Evolutionary conservation across 2,329 filamentous ascomycete species (phyloP), one percentile per base, ranked within the genome.

Genomic region (Aspergillus flavus): DNA sequence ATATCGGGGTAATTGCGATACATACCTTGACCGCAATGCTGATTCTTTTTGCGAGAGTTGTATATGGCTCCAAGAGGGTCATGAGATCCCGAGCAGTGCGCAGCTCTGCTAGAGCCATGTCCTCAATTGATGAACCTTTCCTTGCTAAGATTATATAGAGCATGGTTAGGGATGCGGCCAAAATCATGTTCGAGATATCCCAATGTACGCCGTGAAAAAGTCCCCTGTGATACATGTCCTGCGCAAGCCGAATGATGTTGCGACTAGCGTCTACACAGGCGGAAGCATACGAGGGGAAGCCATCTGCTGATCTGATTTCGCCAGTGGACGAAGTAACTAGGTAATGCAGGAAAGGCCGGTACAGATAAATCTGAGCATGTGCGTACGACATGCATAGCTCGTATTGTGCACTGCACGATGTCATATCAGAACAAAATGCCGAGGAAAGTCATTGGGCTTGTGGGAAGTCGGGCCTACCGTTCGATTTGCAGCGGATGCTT

Each of bases 321-420:
- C 32, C 26, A 14, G 6, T 28, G 2, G 48, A 28, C 2, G 32
- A 39, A 4, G 52, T 19, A 21, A 34, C 26, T 6, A 61, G 32
- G 11, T 64, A 62, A 30, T 66, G 64, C 11, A 66, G 28, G 4
- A 66, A 66, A 3, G 64, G 62, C 0, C 64, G 62, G 34, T 66
- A 66, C 11, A 66, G 36, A 34, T 59, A 59, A 9, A 66, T 45
- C 19, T 66, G 64, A 26, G 53, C 57, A 34, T 66, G 59, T 14
- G 43, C 52, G 9, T 59, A 66, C 3, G 46, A 30, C 59, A 64
- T 62, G 21, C 57, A 62, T 14, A 66, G 34, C 36, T 60, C 61
- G 19, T 62, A 62, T 6, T 59, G 52, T 12, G 64, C 59, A 39
- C 64, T 66, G 19, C 21, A 54, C n/a, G 0, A 23, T 19, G 34